Percentiles rank a stretch among this genome's conserved stretches.
These are phyloP conservation scores for Fistulinella cinereoalba DNA, from an alignment of 1,284 basidiomycete genomes.

Conservation along the genomic window DNA sequence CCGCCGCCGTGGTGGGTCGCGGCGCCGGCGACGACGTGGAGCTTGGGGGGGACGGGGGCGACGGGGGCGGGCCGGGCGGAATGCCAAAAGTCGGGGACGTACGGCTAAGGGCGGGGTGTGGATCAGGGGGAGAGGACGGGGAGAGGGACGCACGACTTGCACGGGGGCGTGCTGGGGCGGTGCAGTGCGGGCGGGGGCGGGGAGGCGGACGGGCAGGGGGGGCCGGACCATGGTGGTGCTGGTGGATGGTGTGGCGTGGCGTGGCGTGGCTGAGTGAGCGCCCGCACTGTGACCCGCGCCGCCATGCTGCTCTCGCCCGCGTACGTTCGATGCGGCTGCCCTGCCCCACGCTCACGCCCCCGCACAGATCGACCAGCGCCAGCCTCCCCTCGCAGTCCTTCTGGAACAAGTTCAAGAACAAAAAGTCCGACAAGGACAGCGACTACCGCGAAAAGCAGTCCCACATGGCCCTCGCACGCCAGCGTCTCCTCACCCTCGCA, in stretches of 20 bases:
- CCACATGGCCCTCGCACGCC: conserved; percentile 62
- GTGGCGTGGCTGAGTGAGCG: too few relatives aligned
- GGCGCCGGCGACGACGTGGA: conserved; percentile 69
- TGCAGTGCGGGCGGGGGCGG: conserved; percentile 47
- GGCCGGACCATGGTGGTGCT: too few relatives aligned
- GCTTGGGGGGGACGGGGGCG: conserved; percentile 49
- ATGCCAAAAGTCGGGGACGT: conserved; percentile 70
- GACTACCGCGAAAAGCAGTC: conserved; percentile 50
- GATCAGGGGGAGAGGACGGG: neutral
- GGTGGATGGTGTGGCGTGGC: too few relatives aligned
- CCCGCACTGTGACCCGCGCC: too few relatives aligned
- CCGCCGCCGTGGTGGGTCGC: conserved; percentile 63
- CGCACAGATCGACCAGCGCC: conserved; percentile 57
- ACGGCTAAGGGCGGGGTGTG: conserved; percentile 48
- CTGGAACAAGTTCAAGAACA: conserved; percentile 72
- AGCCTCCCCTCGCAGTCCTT: conserved; percentile 57
- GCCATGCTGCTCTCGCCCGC: conserved; percentile 75
- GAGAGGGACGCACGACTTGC: conserved; percentile 54
- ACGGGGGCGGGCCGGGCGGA: conserved; percentile 41
- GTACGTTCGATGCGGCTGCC: too few relatives aligned
- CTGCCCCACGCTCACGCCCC: conserved; percentile 26
- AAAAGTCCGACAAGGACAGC: conserved; percentile 52
- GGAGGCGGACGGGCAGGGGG: conserved; percentile 53
- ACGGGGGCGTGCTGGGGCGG: conserved; percentile 42
- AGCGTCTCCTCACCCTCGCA: conserved; percentile 74